Evolutionary conservation across 352 stramenopile genomes (phyloP).

Genomic region (Pythium phragmitis): DNA sequence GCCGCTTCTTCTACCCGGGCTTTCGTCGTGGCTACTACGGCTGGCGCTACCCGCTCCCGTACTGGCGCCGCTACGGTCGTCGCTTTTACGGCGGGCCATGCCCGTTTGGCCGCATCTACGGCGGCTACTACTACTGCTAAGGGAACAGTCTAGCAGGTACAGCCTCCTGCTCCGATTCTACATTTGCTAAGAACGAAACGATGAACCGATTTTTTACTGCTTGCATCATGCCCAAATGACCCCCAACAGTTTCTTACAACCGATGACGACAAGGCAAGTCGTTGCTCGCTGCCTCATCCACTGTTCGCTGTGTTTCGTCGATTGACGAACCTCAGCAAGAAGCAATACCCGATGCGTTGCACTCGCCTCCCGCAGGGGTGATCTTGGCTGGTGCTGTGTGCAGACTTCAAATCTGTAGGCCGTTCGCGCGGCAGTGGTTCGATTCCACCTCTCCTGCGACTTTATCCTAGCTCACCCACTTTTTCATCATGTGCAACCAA

Average conservation of each 20-base stretch:
- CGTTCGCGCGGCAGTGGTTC: slow-evolving; percentile 89
- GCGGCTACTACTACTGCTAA: slow-evolving; percentile 47
- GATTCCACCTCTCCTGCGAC: slow-evolving; percentile 89
- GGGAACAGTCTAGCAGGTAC: too few relatives aligned
- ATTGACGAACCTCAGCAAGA: neutral
- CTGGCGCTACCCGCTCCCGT: slow-evolving; percentile 42
- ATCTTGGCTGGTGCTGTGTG: slow-evolving; percentile 90
- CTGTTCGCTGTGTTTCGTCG: neutral
- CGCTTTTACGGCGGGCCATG: slow-evolving; percentile 31
- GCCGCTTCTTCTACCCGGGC: slow-evolving; percentile 36
- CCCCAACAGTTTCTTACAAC: too few relatives aligned
- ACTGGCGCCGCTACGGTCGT: slow-evolving; percentile 41
- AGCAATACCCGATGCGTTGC: neutral
- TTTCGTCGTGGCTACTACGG: slow-evolving; percentile 34
- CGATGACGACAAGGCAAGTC: neutral
- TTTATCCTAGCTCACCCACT: slow-evolving; percentile 37
- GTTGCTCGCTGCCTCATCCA: neutral
- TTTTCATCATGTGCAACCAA: slow-evolving; percentile 4
- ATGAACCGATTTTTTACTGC: neutral
- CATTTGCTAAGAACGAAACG: neutral
- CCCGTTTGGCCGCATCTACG: slow-evolving; percentile 34
- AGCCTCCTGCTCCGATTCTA: neutral
- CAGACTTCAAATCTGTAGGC: slow-evolving; percentile 93
- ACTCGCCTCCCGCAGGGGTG: slow-evolving; percentile 52
- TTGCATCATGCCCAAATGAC: too few relatives aligned